Percentiles rank a stretch among this genome's conserved stretches.
These are phyloP conservation scores for Pelargonium myrrhifolium DNA, from an alignment of 441 rosid species.

Conservation along the genomic window DNA sequence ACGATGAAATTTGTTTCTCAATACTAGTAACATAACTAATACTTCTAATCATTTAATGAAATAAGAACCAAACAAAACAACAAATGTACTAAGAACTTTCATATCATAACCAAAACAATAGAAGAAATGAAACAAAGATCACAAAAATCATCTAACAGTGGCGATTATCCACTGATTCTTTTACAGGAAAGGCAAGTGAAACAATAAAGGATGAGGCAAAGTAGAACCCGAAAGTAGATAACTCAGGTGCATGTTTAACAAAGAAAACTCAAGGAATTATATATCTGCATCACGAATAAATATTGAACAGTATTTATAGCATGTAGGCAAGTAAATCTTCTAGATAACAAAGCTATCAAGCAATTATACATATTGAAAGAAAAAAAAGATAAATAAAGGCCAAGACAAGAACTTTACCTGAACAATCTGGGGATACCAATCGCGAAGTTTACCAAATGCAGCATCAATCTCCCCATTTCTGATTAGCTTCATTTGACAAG, in stretches of 20 bases:
- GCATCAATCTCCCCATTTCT: constrained; percentile 74
- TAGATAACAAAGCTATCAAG: background rate
- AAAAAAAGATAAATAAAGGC: background rate
- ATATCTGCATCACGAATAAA: background rate
- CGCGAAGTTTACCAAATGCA: constrained; percentile 51
- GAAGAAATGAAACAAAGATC: background rate
- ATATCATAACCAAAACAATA: background rate
- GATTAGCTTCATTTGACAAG: constrained; percentile 49
- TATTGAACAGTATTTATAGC: background rate
- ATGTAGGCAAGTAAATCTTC: background rate
- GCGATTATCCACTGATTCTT: background rate
- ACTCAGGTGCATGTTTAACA: background rate
- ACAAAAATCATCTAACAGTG: too few species aligned
- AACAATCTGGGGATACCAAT: constrained; percentile 76
- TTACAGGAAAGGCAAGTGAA: background rate
- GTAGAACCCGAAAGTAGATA: background rate
- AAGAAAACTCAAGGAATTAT: background rate
- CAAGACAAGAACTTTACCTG: constrained; percentile 38
- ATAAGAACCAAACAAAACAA: background rate
- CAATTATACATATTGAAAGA: background rate
- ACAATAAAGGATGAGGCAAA: background rate
- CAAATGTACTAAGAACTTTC: background rate
- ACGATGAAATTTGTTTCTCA: background rate
- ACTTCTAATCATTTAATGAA: background rate
- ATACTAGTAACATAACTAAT: background rate